Conservation (phyloP, 768 basidiomycete genomes). For the Dioszegia crocea region DNA sequence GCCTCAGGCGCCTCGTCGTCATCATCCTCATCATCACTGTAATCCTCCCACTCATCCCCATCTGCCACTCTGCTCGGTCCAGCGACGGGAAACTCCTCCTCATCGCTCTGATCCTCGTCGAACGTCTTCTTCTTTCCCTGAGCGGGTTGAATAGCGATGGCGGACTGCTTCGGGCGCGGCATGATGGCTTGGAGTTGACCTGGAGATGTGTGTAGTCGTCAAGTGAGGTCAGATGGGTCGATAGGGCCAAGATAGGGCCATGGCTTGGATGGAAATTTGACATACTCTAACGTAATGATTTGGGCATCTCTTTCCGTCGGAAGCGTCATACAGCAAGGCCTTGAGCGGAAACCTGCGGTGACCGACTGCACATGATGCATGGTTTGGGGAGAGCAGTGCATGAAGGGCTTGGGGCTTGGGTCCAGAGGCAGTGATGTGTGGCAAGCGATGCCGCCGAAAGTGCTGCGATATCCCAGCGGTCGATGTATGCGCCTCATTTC, state of each 20-base stretch:
- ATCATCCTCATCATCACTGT: constrained; percentile 18
- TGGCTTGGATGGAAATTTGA: not conserved
- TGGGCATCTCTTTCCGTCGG: not conserved
- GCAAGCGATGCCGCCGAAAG: too few relatives aligned
- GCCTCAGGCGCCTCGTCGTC: constrained; percentile 27
- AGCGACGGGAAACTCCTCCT: not conserved
- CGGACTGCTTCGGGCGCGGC: not conserved
- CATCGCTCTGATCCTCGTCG: constrained; percentile 10
- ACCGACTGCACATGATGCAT: not conserved
- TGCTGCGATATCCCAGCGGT: too few relatives aligned
- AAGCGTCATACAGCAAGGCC: not conserved
- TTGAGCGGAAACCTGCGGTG: not conserved
- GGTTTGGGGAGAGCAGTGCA: not conserved
- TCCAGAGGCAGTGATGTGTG: too few relatives aligned
- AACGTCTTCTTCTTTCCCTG: constrained; percentile 19
- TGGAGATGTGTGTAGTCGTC: too few relatives aligned
- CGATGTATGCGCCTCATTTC: too few relatives aligned
- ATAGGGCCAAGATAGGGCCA: too few relatives aligned
- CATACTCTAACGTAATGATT: not conserved
- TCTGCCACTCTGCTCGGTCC: not conserved
- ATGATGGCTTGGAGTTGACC: not conserved
- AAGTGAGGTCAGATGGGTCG: too few relatives aligned
- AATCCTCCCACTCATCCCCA: not conserved
- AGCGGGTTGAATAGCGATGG: constrained; percentile 5
- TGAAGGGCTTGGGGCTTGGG: too few relatives aligned